A percentile compares a stretch with the other conserved stretches of the same genome.
These are phyloP conservation scores for Ustilago trichophora DNA, from an alignment of 1,284 basidiomycete genomes.

Conservation along the genomic window DNA sequence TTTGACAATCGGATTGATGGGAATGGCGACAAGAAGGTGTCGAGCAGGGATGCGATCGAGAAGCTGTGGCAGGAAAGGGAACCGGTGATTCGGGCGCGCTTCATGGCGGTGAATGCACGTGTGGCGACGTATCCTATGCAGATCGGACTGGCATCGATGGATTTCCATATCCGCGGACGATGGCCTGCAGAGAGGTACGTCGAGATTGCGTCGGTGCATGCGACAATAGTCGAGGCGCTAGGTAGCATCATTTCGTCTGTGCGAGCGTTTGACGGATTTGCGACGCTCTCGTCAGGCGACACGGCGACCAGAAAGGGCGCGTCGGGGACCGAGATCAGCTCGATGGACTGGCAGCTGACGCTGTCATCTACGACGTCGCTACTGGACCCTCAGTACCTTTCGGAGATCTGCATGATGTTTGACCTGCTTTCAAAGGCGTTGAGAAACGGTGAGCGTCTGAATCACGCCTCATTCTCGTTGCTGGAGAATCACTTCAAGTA, in stretches of 20 bases:
- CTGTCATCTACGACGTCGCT: slow-evolving; percentile 44
- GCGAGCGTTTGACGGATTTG: slow-evolving; percentile 19
- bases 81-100: slow-evolving; percentile 61
- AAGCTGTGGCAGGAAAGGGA: slow-evolving; percentile 26
- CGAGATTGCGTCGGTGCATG: slow-evolving; percentile 65
- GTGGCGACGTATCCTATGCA: slow-evolving; percentile 67
- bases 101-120: slow-evolving; percentile 67
- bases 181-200: slow-evolving; percentile 72
- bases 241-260: slow-evolving; percentile 26
- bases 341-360: slow-evolving; percentile 43
- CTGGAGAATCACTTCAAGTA: slow-evolving; percentile 43
- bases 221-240: slow-evolving; percentile 51
- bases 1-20: slow-evolving; percentile 70
- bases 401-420: slow-evolving; percentile 47
- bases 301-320: background rate
- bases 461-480: slow-evolving; percentile 30
- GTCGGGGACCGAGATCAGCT: background rate
- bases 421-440: slow-evolving; percentile 47
- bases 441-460: slow-evolving; percentile 41
- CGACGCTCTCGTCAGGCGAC: slow-evolving; percentile 3
- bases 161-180: slow-evolving; percentile 68
- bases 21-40: slow-evolving; percentile 40
- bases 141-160: slow-evolving; percentile 69
- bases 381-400: slow-evolving; percentile 46
- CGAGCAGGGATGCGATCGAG: slow-evolving; percentile 25